Conservation (phyloP, 345 rosid genomes). For the Salix caprea region DNA sequence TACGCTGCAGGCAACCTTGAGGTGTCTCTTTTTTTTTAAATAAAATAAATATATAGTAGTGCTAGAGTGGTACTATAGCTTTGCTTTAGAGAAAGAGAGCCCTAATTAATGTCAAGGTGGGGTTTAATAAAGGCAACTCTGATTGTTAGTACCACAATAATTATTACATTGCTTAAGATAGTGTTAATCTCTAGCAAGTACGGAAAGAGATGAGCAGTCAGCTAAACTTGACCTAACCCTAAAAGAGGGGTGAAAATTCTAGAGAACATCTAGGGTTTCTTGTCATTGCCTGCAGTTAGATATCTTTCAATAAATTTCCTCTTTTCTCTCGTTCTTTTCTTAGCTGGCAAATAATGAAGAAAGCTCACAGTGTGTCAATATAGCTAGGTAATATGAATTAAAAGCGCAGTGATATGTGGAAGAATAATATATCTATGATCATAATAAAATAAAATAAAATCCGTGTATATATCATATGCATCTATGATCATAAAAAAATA, state of each 20-base stretch:
- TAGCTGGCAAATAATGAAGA: not conserved
- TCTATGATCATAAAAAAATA: no score
- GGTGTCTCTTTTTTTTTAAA: no score
- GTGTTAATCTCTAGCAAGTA: not conserved
- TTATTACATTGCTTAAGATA: conserved; percentile 10
- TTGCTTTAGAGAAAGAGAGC: not conserved
- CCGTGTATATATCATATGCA: no score
- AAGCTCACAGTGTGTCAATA: not conserved
- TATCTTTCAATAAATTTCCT: not conserved
- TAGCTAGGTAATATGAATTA: not conserved
- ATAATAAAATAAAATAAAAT: no score
- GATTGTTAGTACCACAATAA: not conserved
- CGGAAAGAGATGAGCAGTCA: conserved; percentile 4
- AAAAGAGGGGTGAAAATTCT: not conserved
- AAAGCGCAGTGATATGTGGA: not conserved
- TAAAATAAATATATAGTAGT: no score
- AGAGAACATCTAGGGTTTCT: not conserved
- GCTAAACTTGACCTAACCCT: conserved; percentile 9
- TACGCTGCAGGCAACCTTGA: no score
- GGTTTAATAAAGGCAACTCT: not conserved
- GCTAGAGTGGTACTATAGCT: not conserved
- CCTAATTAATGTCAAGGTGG: not conserved
- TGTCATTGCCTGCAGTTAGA: not conserved
- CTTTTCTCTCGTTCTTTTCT: not conserved
- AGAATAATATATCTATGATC: no score